Conservation (phyloP, 306 rosid species). For the Cicer arietinum region DNA sequence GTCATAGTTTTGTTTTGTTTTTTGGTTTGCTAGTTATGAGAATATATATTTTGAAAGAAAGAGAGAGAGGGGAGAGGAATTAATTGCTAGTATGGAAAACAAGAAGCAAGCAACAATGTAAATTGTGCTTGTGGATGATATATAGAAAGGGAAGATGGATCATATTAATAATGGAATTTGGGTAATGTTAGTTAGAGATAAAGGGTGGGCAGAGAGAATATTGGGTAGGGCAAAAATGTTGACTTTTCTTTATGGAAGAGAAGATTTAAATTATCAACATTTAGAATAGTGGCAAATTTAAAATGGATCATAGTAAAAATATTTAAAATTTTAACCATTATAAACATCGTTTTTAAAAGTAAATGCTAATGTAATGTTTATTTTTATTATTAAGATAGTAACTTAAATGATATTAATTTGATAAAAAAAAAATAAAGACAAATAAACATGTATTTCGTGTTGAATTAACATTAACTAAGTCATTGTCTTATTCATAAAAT, state of each 20-base stretch:
- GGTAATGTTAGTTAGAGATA: neutral
- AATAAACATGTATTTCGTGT: no score
- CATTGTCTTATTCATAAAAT: no score
- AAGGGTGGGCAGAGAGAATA: neutral
- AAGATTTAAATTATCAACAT: neutral
- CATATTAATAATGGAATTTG: slow-evolving; percentile 12
- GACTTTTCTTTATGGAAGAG: neutral
- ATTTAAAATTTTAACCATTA: no score
- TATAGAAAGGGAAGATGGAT: neutral
- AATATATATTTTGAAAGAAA: neutral
- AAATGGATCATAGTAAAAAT: no score
- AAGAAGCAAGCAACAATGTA: neutral
- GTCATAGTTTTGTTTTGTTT: slow-evolving; percentile 40
- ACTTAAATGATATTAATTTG: no score
- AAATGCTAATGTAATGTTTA: no score
- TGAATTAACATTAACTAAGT: no score
- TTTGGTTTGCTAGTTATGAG: neutral
- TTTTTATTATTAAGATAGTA: no score
- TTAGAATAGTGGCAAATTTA: neutral
- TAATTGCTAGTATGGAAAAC: neutral
- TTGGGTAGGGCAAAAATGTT: neutral
- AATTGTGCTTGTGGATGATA: slow-evolving; percentile 26
- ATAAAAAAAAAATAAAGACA: no score
- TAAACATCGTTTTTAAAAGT: no score
- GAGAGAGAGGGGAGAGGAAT: neutral